These are phyloP conservation scores for Triticum dicoccoides DNA, from an alignment of 176 grass and related monocot species.

Conservation along the genomic window DNA sequence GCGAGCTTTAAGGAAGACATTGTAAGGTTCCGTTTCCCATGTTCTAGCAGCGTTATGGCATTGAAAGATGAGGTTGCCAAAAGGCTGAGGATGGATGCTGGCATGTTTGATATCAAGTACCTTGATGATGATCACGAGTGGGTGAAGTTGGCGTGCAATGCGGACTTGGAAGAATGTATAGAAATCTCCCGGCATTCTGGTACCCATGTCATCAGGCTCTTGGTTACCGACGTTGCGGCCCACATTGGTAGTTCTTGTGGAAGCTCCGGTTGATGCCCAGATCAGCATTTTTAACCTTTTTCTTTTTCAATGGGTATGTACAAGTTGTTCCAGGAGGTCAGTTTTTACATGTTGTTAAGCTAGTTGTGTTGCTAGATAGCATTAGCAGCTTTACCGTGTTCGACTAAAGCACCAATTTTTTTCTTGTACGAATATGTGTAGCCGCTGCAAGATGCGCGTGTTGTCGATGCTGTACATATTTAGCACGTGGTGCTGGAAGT, in stretches of 20 bases:
- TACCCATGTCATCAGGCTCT: constrained; percentile 68
- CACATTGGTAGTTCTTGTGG: constrained; percentile 82
- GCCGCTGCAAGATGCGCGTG: constrained; percentile 16
- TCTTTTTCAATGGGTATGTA: not conserved
- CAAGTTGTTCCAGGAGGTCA: constrained; percentile 24
- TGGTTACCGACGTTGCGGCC: constrained; percentile 51
- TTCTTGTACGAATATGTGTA: constrained; percentile 35
- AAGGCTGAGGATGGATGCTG: constrained; percentile 77
- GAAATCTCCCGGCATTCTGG: constrained; percentile 66
- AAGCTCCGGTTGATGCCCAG: constrained; percentile 54
- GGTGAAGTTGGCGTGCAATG: constrained; percentile 75
- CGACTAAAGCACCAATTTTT: constrained; percentile 16
- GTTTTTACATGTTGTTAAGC: constrained; percentile 19
- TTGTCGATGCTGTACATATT: constrained; percentile 51
- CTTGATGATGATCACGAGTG: constrained; percentile 95
- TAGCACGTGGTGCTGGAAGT: constrained; percentile 32
- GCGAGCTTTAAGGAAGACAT: constrained; percentile 89
- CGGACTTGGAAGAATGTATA: constrained; percentile 92
- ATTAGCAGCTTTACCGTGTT: constrained; percentile 45
- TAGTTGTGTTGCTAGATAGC: constrained; percentile 44
- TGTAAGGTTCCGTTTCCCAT: constrained; percentile 70
- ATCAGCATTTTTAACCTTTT: not conserved
- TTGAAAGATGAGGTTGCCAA: constrained; percentile 68
- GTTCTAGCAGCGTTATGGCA: constrained; percentile 39
- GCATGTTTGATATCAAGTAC: constrained; percentile 85